Evolutionary conservation across 129 eudicot genomes (phyloP), one percentile per base, ranked within the genome.

Genomic region (Silybum marianum): DNA sequence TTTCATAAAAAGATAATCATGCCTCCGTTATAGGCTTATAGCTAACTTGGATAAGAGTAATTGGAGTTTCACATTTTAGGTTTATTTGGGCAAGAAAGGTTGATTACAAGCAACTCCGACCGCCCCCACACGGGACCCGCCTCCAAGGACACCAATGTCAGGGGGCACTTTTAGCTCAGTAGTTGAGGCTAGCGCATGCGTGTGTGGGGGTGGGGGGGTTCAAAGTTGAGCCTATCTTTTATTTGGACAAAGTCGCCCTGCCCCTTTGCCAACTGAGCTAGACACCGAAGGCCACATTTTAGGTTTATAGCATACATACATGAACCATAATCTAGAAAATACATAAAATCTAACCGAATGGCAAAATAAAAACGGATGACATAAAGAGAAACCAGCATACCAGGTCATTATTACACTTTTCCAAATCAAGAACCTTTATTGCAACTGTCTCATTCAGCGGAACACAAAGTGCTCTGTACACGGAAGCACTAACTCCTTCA

Each of bases 401-500:
- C 95, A 95, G 92, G 86, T 95, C 99, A 91, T 87, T 92, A 70
- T 89, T 95, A 84, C 97, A 92, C 88, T 89, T 92, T 69, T 95
- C 99, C 69, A 95, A 90, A 89, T 95, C 99, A 83, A 95, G 99
- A 87, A 93, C 98, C 88, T 95, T 95, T 81, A 95, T 91, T 51
- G 99, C 99, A 72, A 95, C 99, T 5, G 76, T 83, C 88, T 93
- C 97, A 67, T 95, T 91, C 40, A 93, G 87, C 1, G 98, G 99
- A 76, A 95, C 25, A 83, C 98, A 95, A 1, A 89, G 90, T 74
- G 99, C 99, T 81, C 95, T 87, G 42, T 91, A 88, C 24, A 95
- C 99, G 60, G 97, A 89, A 54, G 99, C 97, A 81, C 99, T 95
- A 54, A 95, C 98, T 73, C 99, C 99, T 76, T 95, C 98, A 76